Percentiles rank a stretch among this genome's conserved stretches.
phyloP scores from a whole-genome alignment of 805 yeast species.

The Candida sakaeoensis region DNA sequence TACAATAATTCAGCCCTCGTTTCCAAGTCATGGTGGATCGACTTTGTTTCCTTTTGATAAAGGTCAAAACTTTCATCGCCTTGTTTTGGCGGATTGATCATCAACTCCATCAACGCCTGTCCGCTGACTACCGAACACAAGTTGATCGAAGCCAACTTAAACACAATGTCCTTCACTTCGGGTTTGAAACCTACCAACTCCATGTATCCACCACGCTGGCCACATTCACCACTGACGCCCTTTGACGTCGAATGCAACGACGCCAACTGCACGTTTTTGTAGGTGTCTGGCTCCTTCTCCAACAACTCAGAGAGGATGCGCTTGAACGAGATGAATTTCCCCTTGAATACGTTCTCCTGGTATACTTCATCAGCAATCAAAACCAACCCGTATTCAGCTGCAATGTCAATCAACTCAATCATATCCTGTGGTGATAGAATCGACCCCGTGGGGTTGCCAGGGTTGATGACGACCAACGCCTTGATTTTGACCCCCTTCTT shows the following conservation, averaged over 20 bases:
- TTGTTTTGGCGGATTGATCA: conserved; percentile 83
- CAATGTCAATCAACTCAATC: conserved; percentile 66
- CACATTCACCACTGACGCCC: conserved; percentile 98
- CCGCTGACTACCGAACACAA: conserved; percentile 95
- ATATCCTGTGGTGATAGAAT: conserved; percentile 65
- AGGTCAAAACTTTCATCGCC: conserved; percentile 74
- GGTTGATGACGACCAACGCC: conserved; percentile 89
- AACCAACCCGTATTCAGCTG: conserved; percentile 81
- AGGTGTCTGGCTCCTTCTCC: conserved; percentile 48
- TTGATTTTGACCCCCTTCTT: conserved; percentile 59
- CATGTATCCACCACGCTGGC: conserved; percentile 99
- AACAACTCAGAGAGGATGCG: conserved; percentile 69
- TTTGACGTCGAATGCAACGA: conserved; percentile 97
- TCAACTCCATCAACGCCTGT: conserved; percentile 86
- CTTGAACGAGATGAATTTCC: conserved; percentile 81
- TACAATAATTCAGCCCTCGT: conserved; percentile 63
- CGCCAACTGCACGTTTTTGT: conserved; percentile 77
- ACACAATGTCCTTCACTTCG: conserved; percentile 65
- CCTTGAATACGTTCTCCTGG: conserved; percentile 85
- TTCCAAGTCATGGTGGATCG: conserved; percentile 60
- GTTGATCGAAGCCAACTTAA: conserved; percentile 86
- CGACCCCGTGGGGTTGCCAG: conserved; percentile 98
- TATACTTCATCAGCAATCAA: conserved; percentile 97
- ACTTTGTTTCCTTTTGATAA: conserved; percentile 58
- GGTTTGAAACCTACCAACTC: conserved; percentile 78